A percentile compares a stretch with the other conserved stretches of the same genome.
These are phyloP conservation scores for Blastocladiella emersonii DNA, from an alignment of 371 early-diverging fungal species.

Conservation along the genomic window DNA sequence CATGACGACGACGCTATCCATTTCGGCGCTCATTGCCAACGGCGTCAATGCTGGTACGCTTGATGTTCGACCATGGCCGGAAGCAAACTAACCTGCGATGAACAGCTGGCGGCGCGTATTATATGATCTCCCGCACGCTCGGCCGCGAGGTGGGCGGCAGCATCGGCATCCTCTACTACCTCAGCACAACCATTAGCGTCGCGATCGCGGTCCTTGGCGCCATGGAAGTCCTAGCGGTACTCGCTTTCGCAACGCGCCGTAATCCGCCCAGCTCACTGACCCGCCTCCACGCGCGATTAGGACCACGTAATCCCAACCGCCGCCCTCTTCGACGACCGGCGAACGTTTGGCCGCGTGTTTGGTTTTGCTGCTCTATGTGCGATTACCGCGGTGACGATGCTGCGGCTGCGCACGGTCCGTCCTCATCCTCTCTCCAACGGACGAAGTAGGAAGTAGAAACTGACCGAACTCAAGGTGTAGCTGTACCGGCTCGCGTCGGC, in stretches of 20 bases:
- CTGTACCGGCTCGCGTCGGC: neutral
- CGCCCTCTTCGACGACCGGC: conserved; percentile 2
- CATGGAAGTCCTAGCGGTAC: conserved; percentile 1
- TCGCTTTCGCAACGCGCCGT: neutral
- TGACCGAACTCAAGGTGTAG: neutral
- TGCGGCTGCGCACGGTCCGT: neutral
- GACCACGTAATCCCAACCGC: neutral
- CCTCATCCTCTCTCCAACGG: neutral
- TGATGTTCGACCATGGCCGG: neutral
- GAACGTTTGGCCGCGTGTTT: neutral
- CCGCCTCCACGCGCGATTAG: neutral
- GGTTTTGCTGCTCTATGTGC: neutral
- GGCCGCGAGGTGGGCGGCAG: conserved; percentile 9
- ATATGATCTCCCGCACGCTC: conserved; percentile 7
- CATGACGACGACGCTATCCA: conserved; percentile 14
- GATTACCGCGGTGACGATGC: neutral
- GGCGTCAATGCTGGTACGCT: conserved; percentile 7
- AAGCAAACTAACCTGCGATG: neutral
- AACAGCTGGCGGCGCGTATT: conserved; percentile 8
- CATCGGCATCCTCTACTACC: conserved; percentile 9
- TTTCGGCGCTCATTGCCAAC: conserved; percentile 20
- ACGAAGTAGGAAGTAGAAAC: too few relatives aligned
- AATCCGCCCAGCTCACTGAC: neutral
- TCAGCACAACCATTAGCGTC: neutral
- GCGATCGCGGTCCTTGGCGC: conserved; percentile 1